A percentile compares a stretch with the other conserved stretches of the same genome.
Evolutionary conservation across 176 grass and related monocot genomes (phyloP).

Genomic region (Tillandsia fasciculata): DNA sequence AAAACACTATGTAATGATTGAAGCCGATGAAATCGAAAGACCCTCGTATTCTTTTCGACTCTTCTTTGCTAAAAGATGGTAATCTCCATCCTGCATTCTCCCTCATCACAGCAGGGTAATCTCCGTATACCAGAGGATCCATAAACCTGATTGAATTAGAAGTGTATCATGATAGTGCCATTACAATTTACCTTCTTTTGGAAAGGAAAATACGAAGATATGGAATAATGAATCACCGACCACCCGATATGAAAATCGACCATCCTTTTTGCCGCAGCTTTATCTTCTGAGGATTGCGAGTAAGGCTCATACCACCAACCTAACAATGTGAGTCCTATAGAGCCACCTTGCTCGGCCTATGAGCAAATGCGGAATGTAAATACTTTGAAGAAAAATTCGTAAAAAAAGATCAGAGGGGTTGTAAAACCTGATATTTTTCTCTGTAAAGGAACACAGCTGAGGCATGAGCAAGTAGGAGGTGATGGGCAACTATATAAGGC

Average conservation of each 20-base stretch:
- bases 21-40: slow-evolving; percentile 73
- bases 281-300: slow-evolving; percentile 24
- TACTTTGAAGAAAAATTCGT: neutral
- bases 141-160: slow-evolving; percentile 37
- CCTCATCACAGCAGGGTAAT: slow-evolving; percentile 56
- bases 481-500: slow-evolving; percentile 39
- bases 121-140: slow-evolving; percentile 56
- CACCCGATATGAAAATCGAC: slow-evolving; percentile 78
- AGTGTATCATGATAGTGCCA: neutral
- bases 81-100: slow-evolving; percentile 36
- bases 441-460: slow-evolving; percentile 43
- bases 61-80: slow-evolving; percentile 28
- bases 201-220: neutral
- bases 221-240: slow-evolving; percentile 19
- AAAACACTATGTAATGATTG: slow-evolving; percentile 43
- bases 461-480: slow-evolving; percentile 42
- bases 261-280: slow-evolving; percentile 46
- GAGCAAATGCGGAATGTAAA: neutral
- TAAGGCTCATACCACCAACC: slow-evolving; percentile 53
- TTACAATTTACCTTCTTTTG: too few species aligned
- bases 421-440: slow-evolving; percentile 32
- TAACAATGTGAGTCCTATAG: slow-evolving; percentile 56
- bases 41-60: slow-evolving; percentile 28
- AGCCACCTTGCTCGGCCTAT: slow-evolving; percentile 49
- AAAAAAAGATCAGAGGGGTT: neutral